phyloP scores from a whole-genome alignment of 1,284 basidiomycete species.

The Boletus semigastroideus region DNA sequence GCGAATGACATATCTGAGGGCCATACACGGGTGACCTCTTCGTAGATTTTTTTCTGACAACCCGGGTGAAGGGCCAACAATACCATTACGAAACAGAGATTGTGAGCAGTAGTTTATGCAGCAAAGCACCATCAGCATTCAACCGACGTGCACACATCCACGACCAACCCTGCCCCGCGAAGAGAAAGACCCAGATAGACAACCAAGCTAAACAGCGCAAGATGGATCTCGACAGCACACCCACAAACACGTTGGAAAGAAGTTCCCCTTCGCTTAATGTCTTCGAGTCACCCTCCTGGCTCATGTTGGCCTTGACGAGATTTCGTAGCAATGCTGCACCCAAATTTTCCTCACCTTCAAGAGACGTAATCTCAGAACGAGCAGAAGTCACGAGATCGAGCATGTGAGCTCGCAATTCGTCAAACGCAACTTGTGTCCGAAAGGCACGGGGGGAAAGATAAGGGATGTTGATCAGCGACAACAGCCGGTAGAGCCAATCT shows the following conservation, averaged over 20 bases:
- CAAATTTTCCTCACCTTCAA: conserved; percentile 27
- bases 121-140: conserved; percentile 1
- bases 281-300: conserved; percentile 30
- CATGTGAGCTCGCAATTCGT: conserved; percentile 40
- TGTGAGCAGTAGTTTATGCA: conserved; percentile 46
- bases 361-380: conserved; percentile 32
- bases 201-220: background rate
- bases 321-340: conserved; percentile 41
- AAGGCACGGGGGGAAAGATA: conserved; percentile 33
- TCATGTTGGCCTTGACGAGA: conserved; percentile 47
- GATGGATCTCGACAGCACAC: conserved; percentile 3
- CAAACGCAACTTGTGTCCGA: conserved; percentile 31
- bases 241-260: conserved; percentile 46
- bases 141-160: background rate
- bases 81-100: conserved; percentile 40
- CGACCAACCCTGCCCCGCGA: conserved; percentile 34
- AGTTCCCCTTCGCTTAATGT: conserved; percentile 43
- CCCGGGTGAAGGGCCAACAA: conserved; percentile 48
- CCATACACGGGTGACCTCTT: conserved; percentile 39
- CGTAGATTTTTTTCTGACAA: conserved; percentile 42
- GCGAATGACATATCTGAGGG: conserved; percentile 29
- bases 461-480: conserved; percentile 34
- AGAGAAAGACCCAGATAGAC: conserved; percentile 36
- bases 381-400: conserved; percentile 39
- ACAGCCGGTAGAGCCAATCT: conserved; percentile 33